Conservation (phyloP, 208 protist genomes). For the Leishmania lainsoni region DNA sequence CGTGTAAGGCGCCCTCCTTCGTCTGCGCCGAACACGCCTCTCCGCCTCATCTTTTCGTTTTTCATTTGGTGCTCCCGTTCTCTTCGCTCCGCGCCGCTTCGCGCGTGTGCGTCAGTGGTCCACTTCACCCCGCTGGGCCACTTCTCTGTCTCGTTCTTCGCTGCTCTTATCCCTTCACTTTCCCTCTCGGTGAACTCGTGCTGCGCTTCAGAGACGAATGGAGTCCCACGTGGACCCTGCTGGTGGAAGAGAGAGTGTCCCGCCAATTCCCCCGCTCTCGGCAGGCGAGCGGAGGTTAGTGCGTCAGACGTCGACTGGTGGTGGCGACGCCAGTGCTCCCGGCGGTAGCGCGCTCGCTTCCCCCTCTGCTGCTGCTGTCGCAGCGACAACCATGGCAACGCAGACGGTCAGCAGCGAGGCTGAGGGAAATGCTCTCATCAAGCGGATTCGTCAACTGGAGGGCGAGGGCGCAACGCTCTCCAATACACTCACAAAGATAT, state of each 20-base stretch:
- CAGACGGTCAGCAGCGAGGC: constrained; percentile 55
- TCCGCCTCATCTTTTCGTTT: background rate
- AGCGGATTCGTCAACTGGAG: constrained; percentile 69
- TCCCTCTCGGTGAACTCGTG: background rate
- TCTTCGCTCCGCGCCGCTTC: background rate
- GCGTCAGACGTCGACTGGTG: constrained; percentile 15
- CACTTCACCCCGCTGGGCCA: background rate
- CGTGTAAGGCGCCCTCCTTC: background rate
- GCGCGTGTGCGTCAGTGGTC: background rate
- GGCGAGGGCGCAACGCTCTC: constrained; percentile 60
- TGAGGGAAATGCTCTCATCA: constrained; percentile 67
- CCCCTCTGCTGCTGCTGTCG: background rate
- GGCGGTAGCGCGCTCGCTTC: background rate
- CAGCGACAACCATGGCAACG: constrained; percentile 5
- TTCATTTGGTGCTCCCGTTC: too few species aligned
- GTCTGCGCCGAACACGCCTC: background rate
- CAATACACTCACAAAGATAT: constrained; percentile 67
- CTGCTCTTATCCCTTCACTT: background rate
- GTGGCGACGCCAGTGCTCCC: background rate
- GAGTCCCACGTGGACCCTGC: constrained; percentile 20
- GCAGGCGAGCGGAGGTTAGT: constrained; percentile 16
- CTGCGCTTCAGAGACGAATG: constrained; percentile 9
- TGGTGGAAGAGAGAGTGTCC: background rate
- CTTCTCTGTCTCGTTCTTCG: background rate
- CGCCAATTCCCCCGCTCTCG: background rate